Percentiles rank a stretch among this genome's conserved stretches.
phyloP scores from a whole-genome alignment of 371 early-diverging fungal genomes.

The Encephalitozoon hellem region DNA sequence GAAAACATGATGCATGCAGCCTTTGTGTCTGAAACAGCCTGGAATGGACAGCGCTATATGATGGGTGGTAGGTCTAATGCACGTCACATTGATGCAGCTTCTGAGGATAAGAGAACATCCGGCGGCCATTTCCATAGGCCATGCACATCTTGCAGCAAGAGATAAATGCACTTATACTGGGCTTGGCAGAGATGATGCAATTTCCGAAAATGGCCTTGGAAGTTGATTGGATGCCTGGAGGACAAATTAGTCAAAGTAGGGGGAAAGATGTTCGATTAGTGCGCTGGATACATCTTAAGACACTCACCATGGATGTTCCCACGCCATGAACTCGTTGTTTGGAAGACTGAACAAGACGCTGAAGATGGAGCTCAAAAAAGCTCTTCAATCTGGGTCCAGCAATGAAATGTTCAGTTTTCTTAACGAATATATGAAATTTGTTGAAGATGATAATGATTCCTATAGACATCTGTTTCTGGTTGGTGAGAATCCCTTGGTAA shows the following conservation, averaged over 20 bases:
- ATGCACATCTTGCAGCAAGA: too few species aligned
- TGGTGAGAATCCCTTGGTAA: constrained; percentile 8
- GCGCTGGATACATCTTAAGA: neutral
- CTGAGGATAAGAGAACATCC: too few species aligned
- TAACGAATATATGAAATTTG: constrained; percentile 24
- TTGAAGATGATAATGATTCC: constrained; percentile 26
- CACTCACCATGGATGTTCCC: neutral
- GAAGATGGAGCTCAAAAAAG: neutral
- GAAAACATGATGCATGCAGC: neutral
- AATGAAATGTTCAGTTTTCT: constrained; percentile 33
- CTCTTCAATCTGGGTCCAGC: neutral
- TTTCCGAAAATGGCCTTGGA: neutral
- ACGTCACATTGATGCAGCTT: too few species aligned
- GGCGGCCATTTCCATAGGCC: neutral
- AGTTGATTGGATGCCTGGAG: neutral
- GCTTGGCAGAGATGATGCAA: neutral
- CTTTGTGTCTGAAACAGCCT: neutral
- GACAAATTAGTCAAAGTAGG: constrained; percentile 3
- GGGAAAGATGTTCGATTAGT: neutral
- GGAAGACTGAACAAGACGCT: constrained; percentile 7
- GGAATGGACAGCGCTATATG: neutral
- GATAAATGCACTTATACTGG: neutral
- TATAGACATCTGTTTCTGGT: constrained; percentile 9
- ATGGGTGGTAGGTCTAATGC: too few species aligned
- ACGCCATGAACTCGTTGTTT: neutral